Evolutionary conservation across 768 basidiomycete genomes (phyloP).

Genomic region (Lanmaoa pseudosensibilis): DNA sequence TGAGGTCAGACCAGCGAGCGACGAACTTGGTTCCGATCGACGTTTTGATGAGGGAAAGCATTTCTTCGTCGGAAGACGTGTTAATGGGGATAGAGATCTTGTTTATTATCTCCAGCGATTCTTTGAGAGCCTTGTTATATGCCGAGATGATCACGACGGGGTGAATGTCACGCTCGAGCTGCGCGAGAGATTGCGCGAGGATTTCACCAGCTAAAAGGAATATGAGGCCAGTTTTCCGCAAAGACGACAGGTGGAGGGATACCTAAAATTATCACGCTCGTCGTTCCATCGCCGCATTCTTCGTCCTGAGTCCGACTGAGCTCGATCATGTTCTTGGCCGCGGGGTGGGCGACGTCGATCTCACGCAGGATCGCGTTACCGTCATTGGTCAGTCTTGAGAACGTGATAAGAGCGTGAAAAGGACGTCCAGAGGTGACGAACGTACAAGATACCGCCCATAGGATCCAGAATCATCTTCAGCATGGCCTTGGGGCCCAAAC

Average conservation of each 20-base stretch:
- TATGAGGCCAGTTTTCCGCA: not conserved
- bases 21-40: conserved; percentile 99
- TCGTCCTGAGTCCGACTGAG: conserved; percentile 97
- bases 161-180: conserved; percentile 96
- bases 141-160: conserved; percentile 99
- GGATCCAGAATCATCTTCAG: conserved; percentile 99
- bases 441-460: conserved; percentile 97
- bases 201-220: conserved; percentile 83
- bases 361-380: conserved; percentile 99
- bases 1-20: conserved; percentile 93
- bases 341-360: conserved; percentile 98
- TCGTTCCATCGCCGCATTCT: conserved; percentile 98
- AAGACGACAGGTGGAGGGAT: conserved; percentile 19
- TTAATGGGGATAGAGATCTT: conserved; percentile 89
- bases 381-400: conserved; percentile 85
- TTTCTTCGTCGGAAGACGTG: conserved; percentile 78
- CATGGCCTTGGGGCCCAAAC: conserved; percentile 97
- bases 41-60: conserved; percentile 96
- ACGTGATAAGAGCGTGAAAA: not conserved
- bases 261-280: conserved; percentile 97
- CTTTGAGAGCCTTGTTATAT: conserved; percentile 93
- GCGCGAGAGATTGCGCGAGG: conserved; percentile 88
- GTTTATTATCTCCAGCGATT: conserved; percentile 86
- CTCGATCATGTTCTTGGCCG: conserved; percentile 99
- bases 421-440: conserved; percentile 6